Base-by-base conservation (phyloP, 768 basidiomycete species). In the Panaeolus papilionaceus region DNA sequence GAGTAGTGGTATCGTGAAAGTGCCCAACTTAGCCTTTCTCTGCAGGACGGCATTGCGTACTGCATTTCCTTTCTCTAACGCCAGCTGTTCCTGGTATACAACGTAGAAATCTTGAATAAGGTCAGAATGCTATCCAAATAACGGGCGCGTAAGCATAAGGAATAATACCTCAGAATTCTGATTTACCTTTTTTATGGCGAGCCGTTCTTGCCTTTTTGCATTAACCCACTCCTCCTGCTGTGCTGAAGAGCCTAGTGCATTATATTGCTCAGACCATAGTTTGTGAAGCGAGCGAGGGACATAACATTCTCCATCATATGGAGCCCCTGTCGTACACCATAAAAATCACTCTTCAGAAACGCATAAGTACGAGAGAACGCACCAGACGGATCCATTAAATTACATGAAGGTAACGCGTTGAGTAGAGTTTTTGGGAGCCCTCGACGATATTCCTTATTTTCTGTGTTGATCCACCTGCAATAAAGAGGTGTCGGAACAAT, bases 261-360 rank as follows among this genome's bases (percentile, higher is more conserved):
- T 69, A 42, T 66, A 66, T 40, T 69, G 62, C 20, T 64, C 47
- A 12, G 44, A 62, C 68, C 65, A 69, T 16, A 61, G 38, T 28
- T 64, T 38, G 51, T 69, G 42, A 39, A 69, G 40, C 39, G 68
- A 66, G 8, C 51, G 51, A 16, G 51, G 64, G 8, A 69, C 28
- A 18, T 58, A 58, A 33, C 54, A 58, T 37, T 58, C 54, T 14
- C 54, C 54, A 16, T 28, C 54, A 58, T 58, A 58, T 9, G 54
- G 54, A 58, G 54, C 54, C 20, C 54, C 54, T 58, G 16, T 33
- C 33, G 33, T 33, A 2, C 3, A 33, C 3, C 5, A 3, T 33
- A 33, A 3, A 3, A 3, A 33, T 3, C 33, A 33, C 33, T 33
- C 3, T 33, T 3, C 5, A 33, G 33, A 33, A 5, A 3, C 5